Conservation (phyloP, 2,329 filamentous ascomycete species). For the Magnaporthiopsis poae region DNA sequence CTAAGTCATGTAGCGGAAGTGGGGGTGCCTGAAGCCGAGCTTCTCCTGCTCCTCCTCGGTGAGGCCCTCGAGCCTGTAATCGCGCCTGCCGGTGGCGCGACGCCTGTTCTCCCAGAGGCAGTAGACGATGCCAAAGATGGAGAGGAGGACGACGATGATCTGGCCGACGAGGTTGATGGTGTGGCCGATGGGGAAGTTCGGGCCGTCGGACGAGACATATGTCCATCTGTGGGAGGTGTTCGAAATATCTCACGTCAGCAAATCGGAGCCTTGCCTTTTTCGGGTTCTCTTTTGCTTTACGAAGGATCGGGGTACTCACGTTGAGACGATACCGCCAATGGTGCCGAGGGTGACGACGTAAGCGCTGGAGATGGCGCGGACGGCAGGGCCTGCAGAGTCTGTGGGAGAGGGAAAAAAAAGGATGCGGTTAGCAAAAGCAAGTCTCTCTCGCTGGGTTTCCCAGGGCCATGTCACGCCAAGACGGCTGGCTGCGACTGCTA, state of each 20-base stretch:
- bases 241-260: not conserved
- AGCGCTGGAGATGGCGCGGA: constrained; percentile 45
- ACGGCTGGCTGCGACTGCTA: not conserved
- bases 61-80: constrained; percentile 38
- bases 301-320: constrained; percentile 24
- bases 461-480: too few relatives aligned
- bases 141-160: constrained; percentile 31
- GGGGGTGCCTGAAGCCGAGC: constrained; percentile 44
- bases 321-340: constrained; percentile 46
- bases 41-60: constrained; percentile 34
- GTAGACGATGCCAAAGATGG: constrained; percentile 40
- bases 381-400: constrained; percentile 44
- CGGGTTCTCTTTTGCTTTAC: not conserved
- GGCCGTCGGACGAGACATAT: constrained; percentile 36
- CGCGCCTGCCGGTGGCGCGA: constrained; percentile 36
- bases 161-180: constrained; percentile 48
- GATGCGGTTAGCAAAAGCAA: not conserved
- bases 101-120: constrained; percentile 43
- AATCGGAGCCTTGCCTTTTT: not conserved
- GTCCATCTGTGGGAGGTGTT: constrained; percentile 32
- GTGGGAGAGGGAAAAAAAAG: not conserved
- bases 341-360: constrained; percentile 48
- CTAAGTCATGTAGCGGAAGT: constrained; percentile 45
- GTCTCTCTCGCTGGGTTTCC: too few relatives aligned
- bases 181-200: constrained; percentile 39